phyloP scores from a whole-genome alignment of 768 basidiomycete species.

The Mycena epipterygia region DNA sequence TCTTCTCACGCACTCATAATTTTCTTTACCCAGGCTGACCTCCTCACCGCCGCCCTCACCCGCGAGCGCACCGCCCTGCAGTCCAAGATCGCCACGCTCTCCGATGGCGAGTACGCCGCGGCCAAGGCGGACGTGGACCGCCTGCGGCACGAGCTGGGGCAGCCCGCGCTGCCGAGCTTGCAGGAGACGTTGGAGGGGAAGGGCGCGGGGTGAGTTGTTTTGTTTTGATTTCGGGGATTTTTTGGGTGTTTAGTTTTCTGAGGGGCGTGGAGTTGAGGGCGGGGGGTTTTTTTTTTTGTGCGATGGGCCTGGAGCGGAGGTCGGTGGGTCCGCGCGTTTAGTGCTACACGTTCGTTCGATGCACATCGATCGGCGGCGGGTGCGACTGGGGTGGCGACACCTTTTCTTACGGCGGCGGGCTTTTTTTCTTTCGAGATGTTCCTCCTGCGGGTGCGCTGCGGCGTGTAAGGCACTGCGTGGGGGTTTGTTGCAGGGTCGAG shows the following conservation, averaged over 20 bases:
- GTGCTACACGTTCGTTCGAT: no score
- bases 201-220: slow-evolving; percentile 59
- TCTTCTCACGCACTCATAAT: no score
- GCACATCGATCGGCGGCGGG: no score
- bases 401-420: no score
- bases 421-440: no score
- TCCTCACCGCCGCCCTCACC: slow-evolving; percentile 75
- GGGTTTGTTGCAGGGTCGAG: no score
- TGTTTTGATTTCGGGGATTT: background rate
- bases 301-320: no score
- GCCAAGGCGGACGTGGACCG: slow-evolving; percentile 85
- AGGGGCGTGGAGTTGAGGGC: no score
- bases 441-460: no score
- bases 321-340: no score
- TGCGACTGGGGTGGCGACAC: no score
- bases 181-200: slow-evolving; percentile 84
- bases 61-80: slow-evolving; percentile 83
- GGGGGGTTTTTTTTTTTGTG: background rate
- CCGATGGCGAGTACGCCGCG: slow-evolving; percentile 81
- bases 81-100: slow-evolving; percentile 72
- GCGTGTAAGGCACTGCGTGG: no score
- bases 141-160: slow-evolving; percentile 81
- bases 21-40: slow-evolving; percentile 64
- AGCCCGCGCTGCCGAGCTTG: slow-evolving; percentile 78
- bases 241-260: slow-evolving; percentile 18